A percentile compares a stretch with the other conserved stretches of the same genome.
phyloP scores from a whole-genome alignment of 257 asterid genomes.

The Scutellaria baicalensis region DNA sequence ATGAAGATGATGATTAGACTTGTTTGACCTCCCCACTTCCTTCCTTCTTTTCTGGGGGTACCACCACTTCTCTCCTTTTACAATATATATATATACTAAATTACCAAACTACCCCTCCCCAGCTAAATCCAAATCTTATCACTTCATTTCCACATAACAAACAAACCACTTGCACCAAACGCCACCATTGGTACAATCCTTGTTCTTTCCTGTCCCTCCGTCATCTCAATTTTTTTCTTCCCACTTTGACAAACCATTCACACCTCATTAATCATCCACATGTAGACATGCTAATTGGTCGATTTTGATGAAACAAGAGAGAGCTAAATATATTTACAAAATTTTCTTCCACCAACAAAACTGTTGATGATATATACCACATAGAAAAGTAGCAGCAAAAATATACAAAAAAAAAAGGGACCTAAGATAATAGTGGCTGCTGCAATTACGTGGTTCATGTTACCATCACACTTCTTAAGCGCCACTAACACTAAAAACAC shows the following conservation, averaged over 20 bases:
- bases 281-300: neutral
- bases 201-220: neutral
- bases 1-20: neutral
- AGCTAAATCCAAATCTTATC: neutral
- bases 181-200: constrained; percentile 11
- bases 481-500: neutral
- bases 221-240: neutral
- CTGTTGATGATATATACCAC: constrained; percentile 13
- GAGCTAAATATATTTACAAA: constrained; percentile 8
- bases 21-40: neutral
- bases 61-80: neutral
- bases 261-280: neutral
- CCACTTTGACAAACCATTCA: neutral
- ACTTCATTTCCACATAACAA: neutral
- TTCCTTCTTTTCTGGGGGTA: neutral
- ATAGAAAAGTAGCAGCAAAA: neutral
- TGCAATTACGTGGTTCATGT: constrained; percentile 18
- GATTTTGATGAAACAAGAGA: neutral
- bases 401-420: constrained; percentile 11
- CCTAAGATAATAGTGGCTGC: constrained; percentile 5
- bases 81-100: no score
- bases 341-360: constrained; percentile 8
- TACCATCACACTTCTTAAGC: constrained; percentile 13
- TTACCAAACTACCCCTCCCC: neutral
- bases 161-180: constrained; percentile 23